Base-by-base conservation (phyloP, 495 filamentous ascomycete genomes). In the Aspergillus indologenus region DNA sequence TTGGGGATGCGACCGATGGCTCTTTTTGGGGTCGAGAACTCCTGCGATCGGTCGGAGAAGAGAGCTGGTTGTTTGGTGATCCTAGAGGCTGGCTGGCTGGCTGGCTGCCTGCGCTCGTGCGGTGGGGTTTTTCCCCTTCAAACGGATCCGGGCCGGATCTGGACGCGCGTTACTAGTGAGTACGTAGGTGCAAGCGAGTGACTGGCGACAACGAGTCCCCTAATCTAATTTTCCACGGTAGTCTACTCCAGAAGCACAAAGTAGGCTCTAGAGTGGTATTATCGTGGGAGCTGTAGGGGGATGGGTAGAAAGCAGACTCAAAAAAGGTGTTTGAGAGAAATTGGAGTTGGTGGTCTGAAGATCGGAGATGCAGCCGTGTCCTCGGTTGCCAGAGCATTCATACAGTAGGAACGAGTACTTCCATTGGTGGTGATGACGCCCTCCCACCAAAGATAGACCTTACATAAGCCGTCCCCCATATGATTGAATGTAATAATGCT, bases 131-230 rank as follows among this genome's bases (percentile, higher is more conserved):
- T 57, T 29, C 26, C 45, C 45, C 21, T 63, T 50, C 45, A 50
- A 57, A 60, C 60, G 64, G 60, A 66, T 58, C 66, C 60, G 61
- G 56, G 44, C 55, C 59, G 55, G 54, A 61, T 63, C 58, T 63
- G 61, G 66, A 68, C 63, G 66, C 63, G 66, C 66, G 66, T 68
- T 59, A 64, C 56, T 62, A 51, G 60, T 50, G 12, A 29, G 26
- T 29, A 14, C 5, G 12, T 40, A 40, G 34, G 34, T 59, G 53
- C 31, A 59, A 61, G 46, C 59, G 60, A 62, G 53, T 54, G 60
- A 51, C 34, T 40, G 34, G 56, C 51, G 56, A 56, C 56, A 51
- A 29, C 9, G 26, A 59, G 24, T 42, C 53, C 23, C 46, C 40
- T 42, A 52, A 24, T 43, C 56, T 57, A 22, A 5, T 48, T 11